Evolutionary conservation across 371 early-diverging fungal species (phyloP).

Genomic region (Mortierella sp.): DNA sequence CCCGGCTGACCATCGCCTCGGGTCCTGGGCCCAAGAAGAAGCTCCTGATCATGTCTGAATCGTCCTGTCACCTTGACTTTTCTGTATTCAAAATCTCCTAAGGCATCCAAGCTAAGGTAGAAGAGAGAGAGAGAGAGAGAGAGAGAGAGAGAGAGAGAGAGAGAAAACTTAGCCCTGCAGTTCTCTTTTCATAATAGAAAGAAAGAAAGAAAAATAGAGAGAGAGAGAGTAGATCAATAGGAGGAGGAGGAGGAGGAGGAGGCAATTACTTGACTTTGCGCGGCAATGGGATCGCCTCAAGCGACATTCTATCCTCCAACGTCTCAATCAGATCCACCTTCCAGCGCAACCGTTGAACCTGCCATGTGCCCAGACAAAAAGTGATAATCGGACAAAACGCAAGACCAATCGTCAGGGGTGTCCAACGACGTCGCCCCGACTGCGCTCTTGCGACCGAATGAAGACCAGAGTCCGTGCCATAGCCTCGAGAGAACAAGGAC

Average conservation of each 20-base stretch:
- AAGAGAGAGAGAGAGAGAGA: constrained; percentile 1
- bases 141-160: not conserved
- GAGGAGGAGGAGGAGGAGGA: too few species aligned
- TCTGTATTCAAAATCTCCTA: constrained; percentile 78
- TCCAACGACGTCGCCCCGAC: constrained; percentile 41
- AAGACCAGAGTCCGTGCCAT: constrained; percentile 17
- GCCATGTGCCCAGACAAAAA: constrained; percentile 92
- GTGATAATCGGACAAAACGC: constrained; percentile 81
- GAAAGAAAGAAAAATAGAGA: too few species aligned
- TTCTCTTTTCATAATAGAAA: not conserved
- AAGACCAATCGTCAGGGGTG: constrained; percentile 56
- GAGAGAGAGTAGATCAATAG: not conserved
- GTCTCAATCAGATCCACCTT: constrained; percentile 83
- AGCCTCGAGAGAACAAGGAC: not conserved
- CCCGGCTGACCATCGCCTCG: constrained; percentile 81
- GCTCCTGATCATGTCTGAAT: constrained; percentile 79
- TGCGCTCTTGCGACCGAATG: constrained; percentile 33
- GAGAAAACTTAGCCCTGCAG: not conserved
- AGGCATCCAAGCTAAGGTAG: constrained; percentile 54
- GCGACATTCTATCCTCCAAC: constrained; percentile 72
- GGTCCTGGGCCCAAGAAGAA: constrained; percentile 83
- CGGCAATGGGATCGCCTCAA: constrained; percentile 76
- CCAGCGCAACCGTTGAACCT: constrained; percentile 90
- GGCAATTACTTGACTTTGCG: constrained; percentile 72
- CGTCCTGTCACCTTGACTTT: constrained; percentile 74